phyloP scores from a whole-genome alignment of 1,139 yeast species.

The Saccharomyces hybrid region DNA sequence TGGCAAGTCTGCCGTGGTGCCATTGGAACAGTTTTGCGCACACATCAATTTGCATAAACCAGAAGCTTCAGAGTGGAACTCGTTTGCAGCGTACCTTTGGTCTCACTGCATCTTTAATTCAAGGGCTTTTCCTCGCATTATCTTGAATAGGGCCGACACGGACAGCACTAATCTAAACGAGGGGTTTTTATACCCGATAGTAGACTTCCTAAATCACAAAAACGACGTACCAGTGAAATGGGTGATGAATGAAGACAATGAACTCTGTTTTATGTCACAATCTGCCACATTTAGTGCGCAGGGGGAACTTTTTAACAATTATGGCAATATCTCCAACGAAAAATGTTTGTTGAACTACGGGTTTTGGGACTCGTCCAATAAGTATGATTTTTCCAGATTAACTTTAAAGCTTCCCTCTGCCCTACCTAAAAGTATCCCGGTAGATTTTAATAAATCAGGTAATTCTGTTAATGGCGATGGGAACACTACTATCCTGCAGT shows the following conservation, averaged over 20 bases:
- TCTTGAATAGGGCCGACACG: slow-evolving; percentile 32
- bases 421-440: slow-evolving; percentile 13
- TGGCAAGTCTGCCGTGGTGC: slow-evolving; percentile 10
- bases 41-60: neutral
- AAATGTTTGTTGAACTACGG: slow-evolving; percentile 57
- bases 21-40: neutral
- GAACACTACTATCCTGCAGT: neutral
- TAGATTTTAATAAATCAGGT: slow-evolving; percentile 17
- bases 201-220: slow-evolving; percentile 72
- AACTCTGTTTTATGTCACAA: neutral
- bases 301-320: slow-evolving; percentile 62
- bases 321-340: slow-evolving; percentile 80
- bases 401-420: slow-evolving; percentile 43
- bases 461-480: neutral
- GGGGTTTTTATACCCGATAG: slow-evolving; percentile 68
- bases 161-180: slow-evolving; percentile 36
- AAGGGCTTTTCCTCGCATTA: slow-evolving; percentile 66
- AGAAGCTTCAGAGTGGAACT: slow-evolving; percentile 40
- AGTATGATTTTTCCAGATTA: slow-evolving; percentile 55
- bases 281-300: slow-evolving; percentile 13
- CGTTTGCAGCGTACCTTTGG: slow-evolving; percentile 67
- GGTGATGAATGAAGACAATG: slow-evolving; percentile 30
- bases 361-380: slow-evolving; percentile 48
- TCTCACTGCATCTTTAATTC: slow-evolving; percentile 62
- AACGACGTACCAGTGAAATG: slow-evolving; percentile 59